These are phyloP conservation scores for Ceratorhiza oryzae-sativae DNA, from an alignment of 1,284 basidiomycete species.

Conservation along the genomic window DNA sequence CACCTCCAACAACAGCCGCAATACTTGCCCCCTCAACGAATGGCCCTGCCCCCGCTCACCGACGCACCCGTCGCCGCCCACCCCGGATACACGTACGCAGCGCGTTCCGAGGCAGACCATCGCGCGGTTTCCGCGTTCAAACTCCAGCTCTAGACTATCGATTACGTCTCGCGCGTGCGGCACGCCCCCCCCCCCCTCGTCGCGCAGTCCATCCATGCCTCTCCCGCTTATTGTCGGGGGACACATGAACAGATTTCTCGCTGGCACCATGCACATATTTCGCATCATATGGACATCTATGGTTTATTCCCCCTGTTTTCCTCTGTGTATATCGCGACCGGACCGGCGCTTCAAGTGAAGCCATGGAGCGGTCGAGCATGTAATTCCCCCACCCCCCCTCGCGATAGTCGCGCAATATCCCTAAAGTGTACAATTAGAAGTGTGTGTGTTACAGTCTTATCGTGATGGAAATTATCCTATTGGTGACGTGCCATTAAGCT, in stretches of 20 bases:
- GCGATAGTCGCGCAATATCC: background rate
- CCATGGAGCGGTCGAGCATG: conserved; percentile 33
- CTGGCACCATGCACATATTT: too few relatives aligned
- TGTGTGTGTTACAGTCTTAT: too few relatives aligned
- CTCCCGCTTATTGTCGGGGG: too few relatives aligned
- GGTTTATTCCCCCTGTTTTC: background rate
- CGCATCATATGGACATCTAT: conserved; percentile 4
- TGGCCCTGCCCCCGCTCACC: background rate
- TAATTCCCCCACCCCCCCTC: background rate
- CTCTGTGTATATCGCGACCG: conserved; percentile 23
- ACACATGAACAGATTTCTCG: too few relatives aligned
- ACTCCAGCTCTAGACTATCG: conserved; percentile 15
- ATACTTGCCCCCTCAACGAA: background rate
- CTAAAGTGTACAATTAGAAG: conserved; percentile 5
- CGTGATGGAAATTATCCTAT: too few relatives aligned
- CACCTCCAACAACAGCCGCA: background rate
- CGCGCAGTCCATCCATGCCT: too few relatives aligned
- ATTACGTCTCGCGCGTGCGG: too few relatives aligned
- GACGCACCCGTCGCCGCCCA: background rate
- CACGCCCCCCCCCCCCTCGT: too few relatives aligned
- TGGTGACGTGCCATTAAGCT: too few relatives aligned
- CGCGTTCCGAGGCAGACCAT: conserved; percentile 22
- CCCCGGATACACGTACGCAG: background rate
- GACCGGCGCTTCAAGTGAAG: conserved; percentile 37
- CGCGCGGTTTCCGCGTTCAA: conserved; percentile 29